A percentile compares a stretch with the other conserved stretches of the same genome.
Evolutionary conservation across 1,139 yeast species (phyloP).

Genomic region (Taphrina deformans): DNA sequence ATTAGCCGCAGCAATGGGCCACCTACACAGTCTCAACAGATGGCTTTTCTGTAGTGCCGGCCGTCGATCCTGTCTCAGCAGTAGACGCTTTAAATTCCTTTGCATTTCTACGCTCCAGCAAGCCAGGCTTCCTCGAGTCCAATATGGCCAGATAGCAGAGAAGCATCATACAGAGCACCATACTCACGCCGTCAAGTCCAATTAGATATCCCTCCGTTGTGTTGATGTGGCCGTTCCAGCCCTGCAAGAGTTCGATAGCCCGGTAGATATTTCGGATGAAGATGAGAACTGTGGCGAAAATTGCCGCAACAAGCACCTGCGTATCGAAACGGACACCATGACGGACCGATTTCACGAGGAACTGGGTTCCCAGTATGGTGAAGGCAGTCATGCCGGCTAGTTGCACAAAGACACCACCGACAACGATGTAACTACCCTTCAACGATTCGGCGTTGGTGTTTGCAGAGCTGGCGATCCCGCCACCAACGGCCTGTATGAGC

Average conservation of each 20-base stretch:
- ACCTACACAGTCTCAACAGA: neutral
- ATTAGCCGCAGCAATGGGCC: no score
- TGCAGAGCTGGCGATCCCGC: conserved; percentile 59
- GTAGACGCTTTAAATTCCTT: neutral
- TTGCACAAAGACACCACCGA: conserved; percentile 79
- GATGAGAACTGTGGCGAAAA: conserved; percentile 55
- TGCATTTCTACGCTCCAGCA: neutral
- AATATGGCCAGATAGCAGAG: conserved; percentile 12
- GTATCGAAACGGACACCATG: conserved; percentile 34
- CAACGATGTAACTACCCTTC: conserved; percentile 73
- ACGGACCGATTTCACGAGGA: conserved; percentile 53
- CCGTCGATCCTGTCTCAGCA: neutral
- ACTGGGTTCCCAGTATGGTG: conserved; percentile 57
- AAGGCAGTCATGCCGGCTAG: conserved; percentile 71
- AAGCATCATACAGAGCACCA: conserved; percentile 42
- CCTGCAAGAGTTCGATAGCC: conserved; percentile 73
- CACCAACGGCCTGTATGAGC: conserved; percentile 60
- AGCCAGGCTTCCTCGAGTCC: neutral
- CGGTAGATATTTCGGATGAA: conserved; percentile 78
- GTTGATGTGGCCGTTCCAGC: conserved; percentile 72
- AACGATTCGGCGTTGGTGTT: conserved; percentile 46
- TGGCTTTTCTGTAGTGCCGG: neutral
- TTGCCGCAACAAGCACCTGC: neutral
- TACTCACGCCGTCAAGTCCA: conserved; percentile 75
- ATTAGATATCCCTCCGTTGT: conserved; percentile 70